These are phyloP conservation scores for Phialophora chinensis DNA, from an alignment of 2,329 filamentous ascomycete species.

Conservation along the genomic window DNA sequence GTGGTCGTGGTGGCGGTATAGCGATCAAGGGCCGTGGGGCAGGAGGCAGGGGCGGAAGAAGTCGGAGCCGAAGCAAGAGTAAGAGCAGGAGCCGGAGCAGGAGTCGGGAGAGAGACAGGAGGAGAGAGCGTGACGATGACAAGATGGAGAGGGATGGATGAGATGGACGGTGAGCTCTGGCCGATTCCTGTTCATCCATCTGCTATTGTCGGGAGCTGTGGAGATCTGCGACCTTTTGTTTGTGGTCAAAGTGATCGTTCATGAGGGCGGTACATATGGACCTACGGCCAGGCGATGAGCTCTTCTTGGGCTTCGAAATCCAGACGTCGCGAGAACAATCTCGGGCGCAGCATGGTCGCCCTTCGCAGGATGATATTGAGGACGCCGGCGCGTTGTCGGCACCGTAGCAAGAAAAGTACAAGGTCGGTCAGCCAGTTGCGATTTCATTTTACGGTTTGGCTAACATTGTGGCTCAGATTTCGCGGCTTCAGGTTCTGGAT, in stretches of 20 bases:
- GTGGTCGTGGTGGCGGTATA: conserved; percentile 44
- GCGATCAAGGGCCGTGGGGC: conserved; percentile 30
- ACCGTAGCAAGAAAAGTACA: not conserved
- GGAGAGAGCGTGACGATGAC: conserved; percentile 27
- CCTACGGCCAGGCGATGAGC: not conserved
- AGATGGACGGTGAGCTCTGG: not conserved
- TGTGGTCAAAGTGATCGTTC: not conserved
- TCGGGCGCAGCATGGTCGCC: not conserved
- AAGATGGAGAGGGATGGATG: conserved; percentile 36
- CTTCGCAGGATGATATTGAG: not conserved
- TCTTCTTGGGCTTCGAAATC: not conserved
- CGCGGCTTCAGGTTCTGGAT: not conserved
- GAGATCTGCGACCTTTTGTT: not conserved
- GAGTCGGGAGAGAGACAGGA: conserved; percentile 24
- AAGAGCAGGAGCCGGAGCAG: conserved; percentile 36
- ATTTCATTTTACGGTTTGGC: not conserved
- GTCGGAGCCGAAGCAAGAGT: conserved; percentile 52
- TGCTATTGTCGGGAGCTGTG: not conserved
- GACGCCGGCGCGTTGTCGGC: conserved; percentile 3
- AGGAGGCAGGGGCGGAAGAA: conserved; percentile 51
- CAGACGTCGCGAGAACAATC: not conserved
- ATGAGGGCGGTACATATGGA: not conserved
- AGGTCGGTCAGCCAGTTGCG: not conserved
- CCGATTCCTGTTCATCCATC: not conserved
- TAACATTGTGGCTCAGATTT: not conserved